Evolutionary conservation across 164 flowering plant genomes (phyloP), one percentile per base, ranked within the genome.

Genomic region (Sedum album): DNA sequence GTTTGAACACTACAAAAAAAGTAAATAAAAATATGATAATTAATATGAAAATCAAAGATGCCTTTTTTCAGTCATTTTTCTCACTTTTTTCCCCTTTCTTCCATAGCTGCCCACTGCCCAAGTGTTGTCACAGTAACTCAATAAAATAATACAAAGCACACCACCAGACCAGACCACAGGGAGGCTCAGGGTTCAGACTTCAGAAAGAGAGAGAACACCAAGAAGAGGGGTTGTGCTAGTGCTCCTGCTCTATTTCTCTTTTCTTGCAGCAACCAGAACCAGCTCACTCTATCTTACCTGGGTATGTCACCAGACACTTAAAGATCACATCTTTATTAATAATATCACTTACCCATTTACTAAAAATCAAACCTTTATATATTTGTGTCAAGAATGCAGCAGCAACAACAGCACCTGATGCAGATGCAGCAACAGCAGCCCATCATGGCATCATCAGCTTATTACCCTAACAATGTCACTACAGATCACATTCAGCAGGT

Each of bases 401-500:
- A 44, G 18, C 48, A 41, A 14, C 46, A 25, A 5, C 46, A 41
- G 46, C 46, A 41, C 1, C 46, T 83, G 84, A 83, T 83, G 48
- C 48, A 44, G 48, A 44, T 44, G 48, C 48, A 44, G 31, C 61
- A 23, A 9, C 61, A 55, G 91, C 87, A 83, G 79, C 88, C 88
- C 85, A 85, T 84, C 85, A 87, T 87, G 93, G 33, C 48, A 11
- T 35, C 57, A 51, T 82, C 88, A 73, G 74, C 83, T 42, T 87
- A 83, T 69, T 81, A 79, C 57, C 81, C 86, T 69, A 82, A 73
- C 85, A 85, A 74, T 81, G 82, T 87, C 81, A 87, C 90, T 8
- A 85, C 93, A 69, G 93, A 87, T 79, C 88, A 84, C 77, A 87
- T 87, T 74, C 92, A 87, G 75, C 87, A 84, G 88, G 92, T 86